Percentiles rank a stretch among this genome's conserved stretches.
These are phyloP conservation scores for Cymbidium sinense DNA, from an alignment of 106 monocot genomes.

Conservation along the genomic window DNA sequence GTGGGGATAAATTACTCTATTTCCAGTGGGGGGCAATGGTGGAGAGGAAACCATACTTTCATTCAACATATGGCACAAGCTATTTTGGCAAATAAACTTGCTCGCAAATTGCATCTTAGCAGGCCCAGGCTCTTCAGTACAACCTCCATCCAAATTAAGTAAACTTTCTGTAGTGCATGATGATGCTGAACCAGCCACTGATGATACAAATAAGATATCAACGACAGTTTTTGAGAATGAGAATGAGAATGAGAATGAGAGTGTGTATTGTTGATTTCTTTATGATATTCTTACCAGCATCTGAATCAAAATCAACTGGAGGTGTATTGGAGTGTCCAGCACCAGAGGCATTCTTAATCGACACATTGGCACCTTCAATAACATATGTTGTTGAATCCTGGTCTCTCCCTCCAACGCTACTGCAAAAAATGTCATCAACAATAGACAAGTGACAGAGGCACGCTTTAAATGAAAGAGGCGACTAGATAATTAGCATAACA, in stretches of 20 bases:
- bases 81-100: not conserved
- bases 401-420: conserved; percentile 27
- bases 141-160: conserved; percentile 8
- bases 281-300: conserved; percentile 36
- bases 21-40: too few relatives aligned
- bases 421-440: conserved; percentile 12
- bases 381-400: conserved; percentile 16
- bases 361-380: conserved; percentile 13
- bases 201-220: not conserved
- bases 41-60: conserved; percentile 2
- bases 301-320: conserved; percentile 13
- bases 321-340: not conserved
- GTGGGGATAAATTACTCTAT: not conserved
- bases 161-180: not conserved
- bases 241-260: not conserved
- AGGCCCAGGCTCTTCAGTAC: conserved; percentile 5
- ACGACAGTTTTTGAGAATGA: not conserved
- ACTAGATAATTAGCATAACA: not conserved
- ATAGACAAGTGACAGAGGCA: not conserved
- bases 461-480: not conserved
- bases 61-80: conserved; percentile 8
- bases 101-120: not conserved
- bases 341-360: conserved; percentile 18
- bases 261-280: not conserved
- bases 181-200: not conserved